Conservation (phyloP, 257 asterid genomes). For the Solanum chmielewskii region DNA sequence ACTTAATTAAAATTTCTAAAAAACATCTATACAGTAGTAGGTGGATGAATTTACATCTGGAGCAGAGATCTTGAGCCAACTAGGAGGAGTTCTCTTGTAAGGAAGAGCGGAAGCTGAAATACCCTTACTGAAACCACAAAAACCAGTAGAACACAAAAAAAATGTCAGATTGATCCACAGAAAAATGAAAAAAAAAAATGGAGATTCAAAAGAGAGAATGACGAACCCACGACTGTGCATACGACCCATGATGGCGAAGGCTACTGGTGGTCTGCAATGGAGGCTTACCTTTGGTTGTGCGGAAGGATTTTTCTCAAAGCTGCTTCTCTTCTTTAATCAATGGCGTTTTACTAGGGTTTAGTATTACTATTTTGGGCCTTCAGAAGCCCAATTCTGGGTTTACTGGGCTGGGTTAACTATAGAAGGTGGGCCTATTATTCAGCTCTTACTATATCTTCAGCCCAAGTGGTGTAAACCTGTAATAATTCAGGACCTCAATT, state of each 20-base stretch:
- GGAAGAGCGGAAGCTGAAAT: constrained; percentile 83
- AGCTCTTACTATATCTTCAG: background rate
- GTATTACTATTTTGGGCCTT: background rate
- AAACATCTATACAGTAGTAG: background rate
- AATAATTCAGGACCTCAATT: too few relatives aligned
- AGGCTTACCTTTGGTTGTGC: background rate
- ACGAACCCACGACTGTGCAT: constrained; percentile 81
- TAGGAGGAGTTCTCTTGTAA: constrained; percentile 73
- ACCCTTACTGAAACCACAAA: constrained; percentile 52
- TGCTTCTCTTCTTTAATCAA: background rate
- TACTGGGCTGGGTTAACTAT: background rate
- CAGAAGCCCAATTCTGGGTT: background rate
- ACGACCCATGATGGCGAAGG: constrained; percentile 65
- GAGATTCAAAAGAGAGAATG: background rate
- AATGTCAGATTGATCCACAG: background rate
- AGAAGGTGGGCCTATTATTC: background rate
- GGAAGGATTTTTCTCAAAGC: background rate
- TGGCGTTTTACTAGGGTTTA: constrained; percentile 18
- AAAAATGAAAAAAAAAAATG: background rate
- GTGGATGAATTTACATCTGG: constrained; percentile 30
- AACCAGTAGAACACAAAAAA: background rate
- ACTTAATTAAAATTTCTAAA: background rate
- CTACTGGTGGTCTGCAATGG: background rate
- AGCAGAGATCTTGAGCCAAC: constrained; percentile 71
- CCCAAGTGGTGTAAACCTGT: background rate